phyloP scores from a whole-genome alignment of 2,329 filamentous ascomycete species.

The Fusarium nygamai region DNA sequence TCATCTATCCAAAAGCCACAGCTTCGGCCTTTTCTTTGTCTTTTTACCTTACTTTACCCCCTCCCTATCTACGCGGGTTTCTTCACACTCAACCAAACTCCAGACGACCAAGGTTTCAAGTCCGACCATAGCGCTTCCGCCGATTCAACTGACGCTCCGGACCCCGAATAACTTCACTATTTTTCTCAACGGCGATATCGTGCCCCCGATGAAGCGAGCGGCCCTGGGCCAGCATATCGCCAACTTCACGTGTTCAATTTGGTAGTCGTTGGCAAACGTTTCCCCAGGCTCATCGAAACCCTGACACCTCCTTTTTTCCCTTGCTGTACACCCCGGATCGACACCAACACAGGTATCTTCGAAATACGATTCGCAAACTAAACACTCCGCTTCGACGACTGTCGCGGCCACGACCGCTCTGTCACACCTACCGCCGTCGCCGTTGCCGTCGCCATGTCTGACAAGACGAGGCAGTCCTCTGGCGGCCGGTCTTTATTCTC shows the following conservation, averaged over 20 bases:
- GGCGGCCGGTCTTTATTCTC: constrained; percentile 85
- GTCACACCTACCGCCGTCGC: constrained; percentile 22
- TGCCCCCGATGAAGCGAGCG: constrained; percentile 52
- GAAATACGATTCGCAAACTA: constrained; percentile 33
- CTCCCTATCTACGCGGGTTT: constrained; percentile 6
- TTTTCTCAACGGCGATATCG: constrained; percentile 18
- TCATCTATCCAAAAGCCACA: constrained; percentile 1
- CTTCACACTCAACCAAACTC: constrained; percentile 13
- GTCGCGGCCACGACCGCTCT: constrained; percentile 37
- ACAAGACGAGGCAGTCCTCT: constrained; percentile 85
- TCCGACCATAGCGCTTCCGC: constrained; percentile 13
- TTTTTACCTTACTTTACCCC: constrained; percentile 10
- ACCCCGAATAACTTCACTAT: constrained; percentile 23
- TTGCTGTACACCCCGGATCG: constrained; percentile 10
- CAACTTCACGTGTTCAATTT: constrained; percentile 48
- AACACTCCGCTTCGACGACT: constrained; percentile 19
- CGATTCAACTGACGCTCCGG: constrained; percentile 23
- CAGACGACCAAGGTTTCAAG: constrained; percentile 35
- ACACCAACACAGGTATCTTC: constrained; percentile 16
- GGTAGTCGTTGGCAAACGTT: constrained; percentile 23
- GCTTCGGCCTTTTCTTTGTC: constrained; percentile 23
- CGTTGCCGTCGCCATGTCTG: constrained; percentile 63
- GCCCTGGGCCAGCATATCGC: constrained; percentile 50
- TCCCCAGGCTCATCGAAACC: constrained; percentile 15
- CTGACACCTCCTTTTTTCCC: constrained; percentile 15